A percentile compares a stretch with the other conserved stretches of the same genome.
Evolutionary conservation across 2,329 filamentous ascomycete species (phyloP).

Genomic region (Cercospora janseana): DNA sequence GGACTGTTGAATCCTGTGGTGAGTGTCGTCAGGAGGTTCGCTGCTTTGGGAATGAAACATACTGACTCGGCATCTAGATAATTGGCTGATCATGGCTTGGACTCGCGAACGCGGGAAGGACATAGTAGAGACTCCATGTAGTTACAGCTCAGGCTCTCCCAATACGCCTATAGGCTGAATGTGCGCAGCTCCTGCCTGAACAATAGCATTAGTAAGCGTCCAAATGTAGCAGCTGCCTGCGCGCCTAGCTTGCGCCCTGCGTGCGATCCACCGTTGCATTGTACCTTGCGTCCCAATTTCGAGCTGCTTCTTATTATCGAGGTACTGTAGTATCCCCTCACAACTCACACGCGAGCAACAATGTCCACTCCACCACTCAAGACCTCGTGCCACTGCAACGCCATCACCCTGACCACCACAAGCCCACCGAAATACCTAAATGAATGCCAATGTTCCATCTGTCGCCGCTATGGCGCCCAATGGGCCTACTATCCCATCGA

Average conservation of each 20-base stretch:
- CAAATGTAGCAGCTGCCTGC: too few relatives aligned
- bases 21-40: neutral
- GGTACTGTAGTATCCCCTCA: neutral
- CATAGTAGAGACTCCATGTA: too few relatives aligned
- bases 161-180: too few relatives aligned
- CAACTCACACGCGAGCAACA: neutral
- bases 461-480: slow-evolving; percentile 33
- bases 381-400: slow-evolving; percentile 31
- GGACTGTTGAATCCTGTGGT: slow-evolving; percentile 4
- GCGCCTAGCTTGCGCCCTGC: too few relatives aligned
- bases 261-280: too few relatives aligned
- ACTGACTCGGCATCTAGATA: neutral
- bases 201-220: too few relatives aligned
- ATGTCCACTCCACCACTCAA: neutral
- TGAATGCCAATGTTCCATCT: slow-evolving; percentile 34
- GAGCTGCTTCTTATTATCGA: neutral
- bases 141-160: too few relatives aligned
- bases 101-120: too few relatives aligned
- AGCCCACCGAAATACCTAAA: slow-evolving; percentile 25
- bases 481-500: slow-evolving; percentile 30
- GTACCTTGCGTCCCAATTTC: too few relatives aligned
- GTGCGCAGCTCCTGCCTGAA: too few relatives aligned
- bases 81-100: neutral
- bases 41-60: neutral
- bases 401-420: slow-evolving; percentile 29